phyloP scores from a whole-genome alignment of 2,329 filamentous ascomycete species.

The Xylariaceae sp. region DNA sequence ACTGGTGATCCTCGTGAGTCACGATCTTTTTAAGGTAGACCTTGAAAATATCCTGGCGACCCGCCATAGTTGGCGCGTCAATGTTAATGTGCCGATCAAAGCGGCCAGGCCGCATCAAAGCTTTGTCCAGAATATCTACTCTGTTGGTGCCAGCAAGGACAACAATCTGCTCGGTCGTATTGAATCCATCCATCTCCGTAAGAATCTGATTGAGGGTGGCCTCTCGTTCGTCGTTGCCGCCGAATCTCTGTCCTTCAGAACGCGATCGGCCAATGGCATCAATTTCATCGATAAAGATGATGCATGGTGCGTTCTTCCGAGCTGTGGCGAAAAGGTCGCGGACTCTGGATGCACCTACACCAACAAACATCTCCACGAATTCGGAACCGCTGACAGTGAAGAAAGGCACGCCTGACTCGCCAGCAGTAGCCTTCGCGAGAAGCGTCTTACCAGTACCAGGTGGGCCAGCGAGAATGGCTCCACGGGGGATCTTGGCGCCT shows the following conservation, averaged over 20 bases:
- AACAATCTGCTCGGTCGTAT: slow-evolving; percentile 92
- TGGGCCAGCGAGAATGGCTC: slow-evolving; percentile 93
- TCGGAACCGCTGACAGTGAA: slow-evolving; percentile 98
- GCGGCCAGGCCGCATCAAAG: slow-evolving; percentile 90
- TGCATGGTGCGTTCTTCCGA: slow-evolving; percentile 92
- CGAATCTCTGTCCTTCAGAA: slow-evolving; percentile 68
- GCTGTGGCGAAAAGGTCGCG: slow-evolving; percentile 92
- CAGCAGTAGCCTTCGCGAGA: slow-evolving; percentile 93
- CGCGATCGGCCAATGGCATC: slow-evolving; percentile 93
- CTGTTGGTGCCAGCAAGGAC: slow-evolving; percentile 95
- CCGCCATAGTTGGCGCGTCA: slow-evolving; percentile 93
- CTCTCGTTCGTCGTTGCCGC: slow-evolving; percentile 95
- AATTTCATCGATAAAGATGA: slow-evolving; percentile 99
- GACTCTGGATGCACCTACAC: slow-evolving; percentile 92
- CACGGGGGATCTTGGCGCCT: slow-evolving; percentile 94
- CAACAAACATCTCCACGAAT: slow-evolving; percentile 99
- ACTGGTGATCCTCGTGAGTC: slow-evolving; percentile 82
- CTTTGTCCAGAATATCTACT: slow-evolving; percentile 90
- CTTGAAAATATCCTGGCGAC: slow-evolving; percentile 89
- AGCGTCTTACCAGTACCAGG: slow-evolving; percentile 98
- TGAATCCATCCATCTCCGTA: slow-evolving; percentile 99
- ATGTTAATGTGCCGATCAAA: slow-evolving; percentile 97
- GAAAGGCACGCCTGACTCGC: slow-evolving; percentile 94
- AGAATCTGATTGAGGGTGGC: slow-evolving; percentile 96
- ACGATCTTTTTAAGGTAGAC: slow-evolving; percentile 94